Evolutionary conservation across 495 filamentous ascomycete genomes (phyloP), one percentile per base, ranked within the genome.

Genomic region (Penicillium odoratum): DNA sequence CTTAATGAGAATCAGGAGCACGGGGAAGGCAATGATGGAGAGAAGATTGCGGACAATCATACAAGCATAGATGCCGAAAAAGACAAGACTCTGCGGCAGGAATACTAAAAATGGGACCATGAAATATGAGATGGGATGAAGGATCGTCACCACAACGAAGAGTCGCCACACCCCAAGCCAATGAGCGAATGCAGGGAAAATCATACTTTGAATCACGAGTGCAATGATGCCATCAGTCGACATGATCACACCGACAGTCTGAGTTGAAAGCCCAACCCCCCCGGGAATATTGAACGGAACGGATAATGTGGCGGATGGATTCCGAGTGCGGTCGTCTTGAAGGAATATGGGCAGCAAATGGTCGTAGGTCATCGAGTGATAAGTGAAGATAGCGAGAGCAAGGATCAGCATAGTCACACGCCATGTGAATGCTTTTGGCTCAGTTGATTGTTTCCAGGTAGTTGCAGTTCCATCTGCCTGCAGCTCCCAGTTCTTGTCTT

Each of bases 301-400:
- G 5, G 65, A 60, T 26, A 57, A 58, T 16, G 64, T 59, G 8
- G 73, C 38, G 33, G 65, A 64, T 25, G 21, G 21, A 21, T 21
- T 21, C 21, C 60, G 63, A 5, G 65, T 62, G 1, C 75, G 78
- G 47, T 85, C 77, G 59, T 94, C 90, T 69, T 93, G 89, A 18
- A 93, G 76, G 72, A 92, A 94, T 29, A 94, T 93, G 5, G 90
- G 90, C 36, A 94, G 72, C 0, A 94, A 81, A 69, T 91, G 88
- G 60, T 93, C 90, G 61, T 88, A 94, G 13, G 88, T 90, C 90
- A 94, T 94, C 38, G 85, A 88, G 65, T 93, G 90, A 57, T 93
- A 93, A 1, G 89, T 92, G 73, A 92, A 94, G 57, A 94, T 90
- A 5, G 87, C 86, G 29, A 94, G 76, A 5, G 90, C 84, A 18